Conservation (phyloP, 768 basidiomycete genomes). For the Auricularia auricula-judae region DNA sequence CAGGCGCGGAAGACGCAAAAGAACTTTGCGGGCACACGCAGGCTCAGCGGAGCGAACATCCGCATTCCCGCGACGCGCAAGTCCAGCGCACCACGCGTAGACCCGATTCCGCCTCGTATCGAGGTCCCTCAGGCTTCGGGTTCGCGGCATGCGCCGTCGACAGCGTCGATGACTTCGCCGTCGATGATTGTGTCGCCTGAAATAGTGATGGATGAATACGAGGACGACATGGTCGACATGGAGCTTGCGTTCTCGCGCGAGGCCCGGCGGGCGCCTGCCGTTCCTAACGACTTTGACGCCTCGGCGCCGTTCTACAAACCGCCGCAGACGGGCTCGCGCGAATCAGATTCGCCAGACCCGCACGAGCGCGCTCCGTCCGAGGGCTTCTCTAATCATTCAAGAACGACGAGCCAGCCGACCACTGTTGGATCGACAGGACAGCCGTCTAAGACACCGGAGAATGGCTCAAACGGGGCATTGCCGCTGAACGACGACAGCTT, state of each 20-base stretch:
- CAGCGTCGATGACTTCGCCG: not conserved
- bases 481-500: conserved; percentile 20
- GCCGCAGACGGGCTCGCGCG: not conserved
- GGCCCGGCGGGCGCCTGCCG: not conserved
- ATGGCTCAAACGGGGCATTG: not conserved
- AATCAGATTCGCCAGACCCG: not conserved
- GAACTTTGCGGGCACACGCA: not conserved
- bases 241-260: conserved; percentile 32
- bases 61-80: not conserved
- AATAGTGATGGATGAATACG: conserved; percentile 21
- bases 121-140: not conserved
- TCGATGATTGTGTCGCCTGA: not conserved
- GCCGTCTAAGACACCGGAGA: not conserved
- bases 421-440: not conserved
- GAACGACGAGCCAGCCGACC: not conserved
- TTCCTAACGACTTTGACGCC: not conserved
- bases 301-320: not conserved
- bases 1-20: not conserved
- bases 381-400: not conserved
- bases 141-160: not conserved
- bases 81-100: not conserved
- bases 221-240: conserved; percentile 48
- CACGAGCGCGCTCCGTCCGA: not conserved
- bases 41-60: not conserved
- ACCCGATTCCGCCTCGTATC: not conserved